Conservation (phyloP, 192 early-diverging fungal genomes). For the Gryganskiella cystojenkinii region DNA sequence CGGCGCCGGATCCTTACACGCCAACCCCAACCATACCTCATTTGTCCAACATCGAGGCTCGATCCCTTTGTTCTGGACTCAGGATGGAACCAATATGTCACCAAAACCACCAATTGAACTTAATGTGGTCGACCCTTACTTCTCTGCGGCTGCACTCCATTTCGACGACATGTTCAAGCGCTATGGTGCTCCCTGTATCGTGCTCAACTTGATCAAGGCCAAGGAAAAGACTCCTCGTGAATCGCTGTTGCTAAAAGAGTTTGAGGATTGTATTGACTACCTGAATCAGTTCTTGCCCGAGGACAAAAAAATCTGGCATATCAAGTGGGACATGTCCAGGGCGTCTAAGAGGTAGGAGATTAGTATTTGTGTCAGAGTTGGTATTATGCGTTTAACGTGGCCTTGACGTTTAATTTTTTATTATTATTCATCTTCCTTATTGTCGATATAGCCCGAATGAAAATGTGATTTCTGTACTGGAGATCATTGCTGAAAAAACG, state of each 20-base stretch:
- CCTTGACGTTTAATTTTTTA: background rate
- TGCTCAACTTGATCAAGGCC: slow-evolving; percentile 95
- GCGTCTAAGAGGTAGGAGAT: slow-evolving; percentile 83
- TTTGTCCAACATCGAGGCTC: slow-evolving; percentile 98
- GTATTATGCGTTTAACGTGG: too few species aligned
- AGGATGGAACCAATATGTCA: slow-evolving; percentile 90
- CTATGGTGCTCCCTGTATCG: slow-evolving; percentile 93
- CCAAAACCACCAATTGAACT: slow-evolving; percentile 97
- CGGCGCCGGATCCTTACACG: slow-evolving; percentile 60
- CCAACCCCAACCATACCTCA: slow-evolving; percentile 85
- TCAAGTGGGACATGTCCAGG: slow-evolving; percentile 98
- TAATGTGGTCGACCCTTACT: slow-evolving; percentile 93
- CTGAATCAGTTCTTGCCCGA: slow-evolving; percentile 91
- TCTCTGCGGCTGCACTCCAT: slow-evolving; percentile 89
- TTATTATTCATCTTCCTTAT: background rate
- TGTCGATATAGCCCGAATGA: slow-evolving; percentile 75
- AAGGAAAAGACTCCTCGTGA: slow-evolving; percentile 94
- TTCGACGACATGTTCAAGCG: slow-evolving; percentile 92
- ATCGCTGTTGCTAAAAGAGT: slow-evolving; percentile 87
- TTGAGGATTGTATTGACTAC: slow-evolving; percentile 82
- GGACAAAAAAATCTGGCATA: slow-evolving; percentile 84
- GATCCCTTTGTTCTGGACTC: slow-evolving; percentile 96
- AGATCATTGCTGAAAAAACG: slow-evolving; percentile 89
- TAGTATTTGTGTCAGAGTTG: background rate
- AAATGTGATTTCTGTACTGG: slow-evolving; percentile 90